Evolutionary conservation across 371 early-diverging fungal genomes (phyloP).

Genomic region (Nosema muscidifuracis): DNA sequence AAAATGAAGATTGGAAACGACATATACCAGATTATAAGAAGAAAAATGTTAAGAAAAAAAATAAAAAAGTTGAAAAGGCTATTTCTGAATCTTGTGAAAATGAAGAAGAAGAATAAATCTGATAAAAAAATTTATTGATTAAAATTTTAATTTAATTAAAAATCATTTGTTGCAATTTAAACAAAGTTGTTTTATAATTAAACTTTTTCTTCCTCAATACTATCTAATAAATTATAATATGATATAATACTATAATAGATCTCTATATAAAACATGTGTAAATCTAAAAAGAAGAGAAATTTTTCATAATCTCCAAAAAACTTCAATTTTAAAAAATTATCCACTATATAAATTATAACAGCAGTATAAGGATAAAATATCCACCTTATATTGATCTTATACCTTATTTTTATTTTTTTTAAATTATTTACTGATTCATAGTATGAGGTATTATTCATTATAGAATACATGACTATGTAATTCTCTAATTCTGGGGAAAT

Average conservation of each 20-base stretch:
- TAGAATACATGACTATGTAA: background rate
- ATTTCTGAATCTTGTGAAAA: too few relatives aligned
- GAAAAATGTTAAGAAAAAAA: slow-evolving; percentile 71
- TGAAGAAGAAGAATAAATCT: too few relatives aligned
- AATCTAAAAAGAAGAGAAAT: background rate
- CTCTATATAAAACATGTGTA: slow-evolving; percentile 4
- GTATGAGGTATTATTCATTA: background rate
- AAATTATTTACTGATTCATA: background rate
- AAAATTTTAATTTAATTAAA: too few relatives aligned
- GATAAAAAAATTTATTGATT: background rate
- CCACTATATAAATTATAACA: background rate
- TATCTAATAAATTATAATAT: background rate
- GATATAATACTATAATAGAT: background rate
- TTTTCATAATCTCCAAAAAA: background rate
- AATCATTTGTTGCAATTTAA: too few relatives aligned
- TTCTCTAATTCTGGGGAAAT: background rate
- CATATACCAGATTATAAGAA: slow-evolving; percentile 94
- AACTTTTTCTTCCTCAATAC: background rate
- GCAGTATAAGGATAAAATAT: slow-evolving; percentile 1
- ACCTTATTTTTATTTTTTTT: background rate
- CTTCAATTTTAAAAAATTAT: background rate
- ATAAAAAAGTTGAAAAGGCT: slow-evolving; percentile 29
- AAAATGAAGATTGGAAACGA: slow-evolving; percentile 89
- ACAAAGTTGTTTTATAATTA: too few relatives aligned
- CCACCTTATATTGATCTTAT: background rate